Evolutionary conservation across 108 stramenopile genomes (phyloP).

Genomic region (Epipyxis sp.): DNA sequence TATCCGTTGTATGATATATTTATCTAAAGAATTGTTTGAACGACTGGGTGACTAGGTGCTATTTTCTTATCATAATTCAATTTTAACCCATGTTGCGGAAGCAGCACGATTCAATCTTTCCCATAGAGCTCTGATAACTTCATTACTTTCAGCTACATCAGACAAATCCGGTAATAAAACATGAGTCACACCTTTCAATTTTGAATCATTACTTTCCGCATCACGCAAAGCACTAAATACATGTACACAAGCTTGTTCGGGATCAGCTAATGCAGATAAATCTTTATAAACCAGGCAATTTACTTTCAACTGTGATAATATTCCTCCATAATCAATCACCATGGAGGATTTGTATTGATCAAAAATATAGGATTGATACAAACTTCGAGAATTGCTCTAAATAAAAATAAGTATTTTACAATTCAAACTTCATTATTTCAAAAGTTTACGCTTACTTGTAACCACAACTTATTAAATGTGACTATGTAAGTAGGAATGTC

Average conservation of each 20-base stretch:
- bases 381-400: too few species aligned
- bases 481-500: conserved; percentile 57
- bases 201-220: background rate
- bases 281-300: background rate
- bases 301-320: background rate
- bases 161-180: background rate
- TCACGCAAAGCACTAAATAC: background rate
- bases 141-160: background rate
- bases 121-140: background rate
- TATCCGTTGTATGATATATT: too few species aligned
- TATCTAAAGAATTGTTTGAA: too few species aligned
- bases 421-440: too few species aligned
- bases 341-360: too few species aligned
- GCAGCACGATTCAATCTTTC: background rate
- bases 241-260: background rate
- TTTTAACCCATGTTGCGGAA: too few species aligned
- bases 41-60: too few species aligned
- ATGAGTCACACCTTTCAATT: background rate
- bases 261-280: background rate
- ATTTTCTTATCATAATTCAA: too few species aligned
- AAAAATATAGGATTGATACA: too few species aligned
- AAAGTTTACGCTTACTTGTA: too few species aligned
- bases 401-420: too few species aligned
- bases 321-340: background rate
- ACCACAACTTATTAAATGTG: too few species aligned